These are phyloP conservation scores for Lunularia cruciata DNA, from an alignment of 225 moss, liverwort and hornwort genomes.

Conservation along the genomic window DNA sequence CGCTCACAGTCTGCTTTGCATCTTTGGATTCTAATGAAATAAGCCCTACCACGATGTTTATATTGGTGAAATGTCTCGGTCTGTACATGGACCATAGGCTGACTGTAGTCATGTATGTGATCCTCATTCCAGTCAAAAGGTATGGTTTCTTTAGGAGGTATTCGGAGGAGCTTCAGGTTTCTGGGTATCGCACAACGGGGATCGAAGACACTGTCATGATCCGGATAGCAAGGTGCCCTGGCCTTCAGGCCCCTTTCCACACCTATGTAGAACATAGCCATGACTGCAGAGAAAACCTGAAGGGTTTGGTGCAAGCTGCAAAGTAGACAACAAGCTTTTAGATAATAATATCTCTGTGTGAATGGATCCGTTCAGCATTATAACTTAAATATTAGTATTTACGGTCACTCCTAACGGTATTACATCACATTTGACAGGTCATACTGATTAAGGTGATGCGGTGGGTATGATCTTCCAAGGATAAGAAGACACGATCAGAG, in stretches of 20 bases:
- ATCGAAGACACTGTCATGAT: constrained; percentile 43
- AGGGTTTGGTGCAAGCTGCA: too few species aligned
- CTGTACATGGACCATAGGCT: constrained; percentile 44
- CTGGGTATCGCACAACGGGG: constrained; percentile 32
- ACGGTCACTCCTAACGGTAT: too few species aligned
- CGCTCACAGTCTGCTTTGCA: constrained; percentile 35
- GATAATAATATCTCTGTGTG: too few species aligned
- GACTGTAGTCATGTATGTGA: constrained; percentile 50
- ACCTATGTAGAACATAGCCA: constrained; percentile 33
- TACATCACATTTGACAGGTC: too few species aligned
- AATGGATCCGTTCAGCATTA: too few species aligned
- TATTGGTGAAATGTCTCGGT: constrained; percentile 40
- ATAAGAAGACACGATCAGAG: too few species aligned
- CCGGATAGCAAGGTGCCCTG: constrained; percentile 26
- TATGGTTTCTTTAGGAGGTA: constrained; percentile 33
- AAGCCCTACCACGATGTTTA: constrained; percentile 33
- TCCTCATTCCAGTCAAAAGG: constrained; percentile 54
- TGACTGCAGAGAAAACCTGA: too few species aligned
- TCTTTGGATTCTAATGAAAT: constrained; percentile 47
- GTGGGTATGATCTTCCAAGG: too few species aligned
- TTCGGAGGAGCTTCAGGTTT: constrained; percentile 39
- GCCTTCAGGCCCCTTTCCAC: constrained; percentile 32
- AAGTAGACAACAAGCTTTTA: too few species aligned
- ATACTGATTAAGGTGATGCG: too few species aligned
- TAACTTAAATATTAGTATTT: too few species aligned